Conservation (phyloP, 2,329 filamentous ascomycete genomes). For the Paecilomyces sp. region DNA sequence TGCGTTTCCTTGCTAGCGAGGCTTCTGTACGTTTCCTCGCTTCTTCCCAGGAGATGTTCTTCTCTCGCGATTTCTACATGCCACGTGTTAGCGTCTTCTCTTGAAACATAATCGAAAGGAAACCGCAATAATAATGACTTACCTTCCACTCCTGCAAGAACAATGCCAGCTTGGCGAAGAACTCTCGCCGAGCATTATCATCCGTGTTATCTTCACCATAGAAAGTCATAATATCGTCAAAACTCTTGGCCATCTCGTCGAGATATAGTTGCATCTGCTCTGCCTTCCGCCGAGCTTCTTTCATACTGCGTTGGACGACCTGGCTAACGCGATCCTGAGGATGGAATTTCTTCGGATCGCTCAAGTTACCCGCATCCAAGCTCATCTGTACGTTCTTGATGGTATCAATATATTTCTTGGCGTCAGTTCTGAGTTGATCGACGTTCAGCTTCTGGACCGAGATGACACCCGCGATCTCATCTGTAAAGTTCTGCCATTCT, state of each 20-base stretch:
- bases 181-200: constrained; percentile 87
- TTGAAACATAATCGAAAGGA: constrained; percentile 1
- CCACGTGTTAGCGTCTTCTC: background rate
- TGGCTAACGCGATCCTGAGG: constrained; percentile 91
- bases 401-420: constrained; percentile 88
- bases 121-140: constrained; percentile 17
- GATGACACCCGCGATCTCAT: constrained; percentile 76
- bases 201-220: constrained; percentile 91
- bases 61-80: constrained; percentile 71
- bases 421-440: constrained; percentile 80
- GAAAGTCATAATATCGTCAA: constrained; percentile 92
- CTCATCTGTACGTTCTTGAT: constrained; percentile 90
- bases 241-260: constrained; percentile 84
- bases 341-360: constrained; percentile 95
- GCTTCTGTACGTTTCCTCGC: constrained; percentile 77
- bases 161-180: constrained; percentile 85
- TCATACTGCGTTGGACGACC: constrained; percentile 89
- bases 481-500: constrained; percentile 83
- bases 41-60: constrained; percentile 82
- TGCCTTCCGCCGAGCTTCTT: constrained; percentile 89
- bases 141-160: constrained; percentile 92
- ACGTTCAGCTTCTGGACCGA: constrained; percentile 85
- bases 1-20: constrained; percentile 78
- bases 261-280: constrained; percentile 92
- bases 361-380: constrained; percentile 86